These are phyloP conservation scores for Aquilaria sinensis DNA, from an alignment of 345 rosid genomes.

Conservation along the genomic window DNA sequence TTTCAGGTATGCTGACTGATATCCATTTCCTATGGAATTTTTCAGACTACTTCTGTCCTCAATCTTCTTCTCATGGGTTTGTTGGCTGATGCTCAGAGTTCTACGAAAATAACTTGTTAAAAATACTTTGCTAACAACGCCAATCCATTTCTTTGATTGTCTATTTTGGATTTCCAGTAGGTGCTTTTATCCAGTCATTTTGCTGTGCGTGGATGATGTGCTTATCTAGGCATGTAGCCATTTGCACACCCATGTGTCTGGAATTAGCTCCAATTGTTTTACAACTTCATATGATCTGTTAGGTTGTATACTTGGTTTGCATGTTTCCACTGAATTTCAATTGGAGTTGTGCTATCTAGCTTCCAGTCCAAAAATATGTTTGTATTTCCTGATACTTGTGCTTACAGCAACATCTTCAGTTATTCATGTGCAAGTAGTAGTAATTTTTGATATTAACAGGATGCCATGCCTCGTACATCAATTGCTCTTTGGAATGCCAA, in stretches of 20 bases:
- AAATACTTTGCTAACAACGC: background rate
- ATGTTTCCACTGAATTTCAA: background rate
- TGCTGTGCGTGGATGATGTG: background rate
- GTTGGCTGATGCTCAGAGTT: background rate
- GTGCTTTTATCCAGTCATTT: background rate
- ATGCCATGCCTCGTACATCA: conserved; percentile 31
- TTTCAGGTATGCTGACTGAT: conserved; percentile 25
- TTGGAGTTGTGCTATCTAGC: conserved; percentile 1
- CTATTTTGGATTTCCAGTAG: conserved; percentile 1
- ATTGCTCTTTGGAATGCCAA: conserved; percentile 43
- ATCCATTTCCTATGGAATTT: background rate
- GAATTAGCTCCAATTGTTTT: too few relatives aligned
- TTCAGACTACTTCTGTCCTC: conserved; percentile 5
- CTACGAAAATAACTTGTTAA: background rate
- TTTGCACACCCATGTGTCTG: too few relatives aligned
- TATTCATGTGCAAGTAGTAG: background rate
- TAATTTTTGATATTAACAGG: conserved; percentile 25
- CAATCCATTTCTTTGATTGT: background rate
- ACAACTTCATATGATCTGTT: background rate
- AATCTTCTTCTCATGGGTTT: background rate
- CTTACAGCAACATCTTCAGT: background rate
- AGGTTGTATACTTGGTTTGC: conserved; percentile 7
- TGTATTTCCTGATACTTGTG: background rate
- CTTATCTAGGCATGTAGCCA: conserved; percentile 1
- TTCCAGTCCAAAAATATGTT: background rate